Evolutionary conservation across 2,329 filamentous ascomycete genomes (phyloP).

Genomic region (Drechslerella dactyloides): DNA sequence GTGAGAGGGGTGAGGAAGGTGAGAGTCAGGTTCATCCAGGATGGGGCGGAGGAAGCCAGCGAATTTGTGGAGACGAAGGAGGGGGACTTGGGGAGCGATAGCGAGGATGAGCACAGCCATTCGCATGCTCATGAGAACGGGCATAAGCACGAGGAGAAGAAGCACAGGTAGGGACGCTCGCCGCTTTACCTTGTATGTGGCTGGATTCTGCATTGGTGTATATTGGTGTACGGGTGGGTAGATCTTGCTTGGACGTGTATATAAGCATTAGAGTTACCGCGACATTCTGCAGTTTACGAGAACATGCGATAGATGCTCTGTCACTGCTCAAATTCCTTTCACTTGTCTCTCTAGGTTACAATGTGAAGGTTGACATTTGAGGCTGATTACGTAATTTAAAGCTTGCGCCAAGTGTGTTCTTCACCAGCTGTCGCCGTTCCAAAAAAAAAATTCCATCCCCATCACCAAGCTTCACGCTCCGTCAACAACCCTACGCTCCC

Average conservation of each 20-base stretch:
- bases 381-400: neutral
- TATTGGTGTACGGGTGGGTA: slow-evolving; percentile 1
- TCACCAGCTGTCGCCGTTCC: neutral
- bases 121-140: slow-evolving; percentile 51
- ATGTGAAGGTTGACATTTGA: too few relatives aligned
- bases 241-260: slow-evolving; percentile 15
- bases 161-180: slow-evolving; percentile 16
- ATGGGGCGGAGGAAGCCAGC: slow-evolving; percentile 65
- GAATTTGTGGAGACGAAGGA: slow-evolving; percentile 73
- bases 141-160: slow-evolving; percentile 36
- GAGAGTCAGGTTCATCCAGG: slow-evolving; percentile 80
- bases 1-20: slow-evolving; percentile 85
- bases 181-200: neutral
- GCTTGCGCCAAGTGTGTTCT: neutral
- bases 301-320: too few relatives aligned
- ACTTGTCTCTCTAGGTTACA: too few relatives aligned
- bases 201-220: slow-evolving; percentile 1
- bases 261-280: neutral
- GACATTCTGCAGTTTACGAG: too few relatives aligned
- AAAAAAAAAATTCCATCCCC: slow-evolving; percentile 8
- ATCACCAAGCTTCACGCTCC: slow-evolving; percentile 11
- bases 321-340: too few relatives aligned
- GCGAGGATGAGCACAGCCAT: slow-evolving; percentile 61
- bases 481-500: slow-evolving; percentile 5
- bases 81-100: slow-evolving; percentile 67